phyloP scores from a whole-genome alignment of 176 grass and related monocot species.

The Zea luxurians region DNA sequence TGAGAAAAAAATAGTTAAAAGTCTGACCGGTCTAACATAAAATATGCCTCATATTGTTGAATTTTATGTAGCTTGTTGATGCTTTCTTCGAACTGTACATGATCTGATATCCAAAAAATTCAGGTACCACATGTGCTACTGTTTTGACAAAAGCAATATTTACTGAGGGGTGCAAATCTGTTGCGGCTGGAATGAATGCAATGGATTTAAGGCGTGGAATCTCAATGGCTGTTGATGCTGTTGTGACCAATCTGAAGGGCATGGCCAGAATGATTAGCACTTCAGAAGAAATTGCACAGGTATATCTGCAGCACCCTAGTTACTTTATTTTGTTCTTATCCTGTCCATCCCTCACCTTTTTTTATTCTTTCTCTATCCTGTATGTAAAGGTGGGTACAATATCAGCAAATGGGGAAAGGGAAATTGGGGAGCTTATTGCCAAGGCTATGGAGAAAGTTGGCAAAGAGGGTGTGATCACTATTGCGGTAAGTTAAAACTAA shows the following conservation, averaged over 20 bases:
- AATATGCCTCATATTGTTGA: neutral
- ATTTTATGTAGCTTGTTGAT: neutral
- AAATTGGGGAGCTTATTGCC: constrained; percentile 96
- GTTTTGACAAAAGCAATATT: constrained; percentile 98
- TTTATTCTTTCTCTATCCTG: neutral
- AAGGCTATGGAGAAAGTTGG: constrained; percentile 99
- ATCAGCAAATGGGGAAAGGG: constrained; percentile 95
- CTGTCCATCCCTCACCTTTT: constrained; percentile 4
- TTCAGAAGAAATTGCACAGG: constrained; percentile 93
- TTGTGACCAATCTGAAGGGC: constrained; percentile 84
- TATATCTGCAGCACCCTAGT: constrained; percentile 49
- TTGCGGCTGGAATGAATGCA: constrained; percentile 94
- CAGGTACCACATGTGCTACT: constrained; percentile 97
- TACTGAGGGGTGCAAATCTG: constrained; percentile 89
- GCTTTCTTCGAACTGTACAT: neutral
- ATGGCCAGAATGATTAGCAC: constrained; percentile 95
- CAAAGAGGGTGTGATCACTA: constrained; percentile 96
- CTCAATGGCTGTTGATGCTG: constrained; percentile 95
- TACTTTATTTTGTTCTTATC: constrained; percentile 37
- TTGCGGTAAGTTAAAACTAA: constrained; percentile 60
- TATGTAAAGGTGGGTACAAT: constrained; percentile 87
- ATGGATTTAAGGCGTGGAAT: constrained; percentile 99
- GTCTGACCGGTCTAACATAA: neutral
- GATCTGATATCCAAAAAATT: neutral
- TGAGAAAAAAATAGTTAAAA: neutral